Conservation (phyloP, 345 rosid genomes). For the Psidium friedrichsthalianum region DNA sequence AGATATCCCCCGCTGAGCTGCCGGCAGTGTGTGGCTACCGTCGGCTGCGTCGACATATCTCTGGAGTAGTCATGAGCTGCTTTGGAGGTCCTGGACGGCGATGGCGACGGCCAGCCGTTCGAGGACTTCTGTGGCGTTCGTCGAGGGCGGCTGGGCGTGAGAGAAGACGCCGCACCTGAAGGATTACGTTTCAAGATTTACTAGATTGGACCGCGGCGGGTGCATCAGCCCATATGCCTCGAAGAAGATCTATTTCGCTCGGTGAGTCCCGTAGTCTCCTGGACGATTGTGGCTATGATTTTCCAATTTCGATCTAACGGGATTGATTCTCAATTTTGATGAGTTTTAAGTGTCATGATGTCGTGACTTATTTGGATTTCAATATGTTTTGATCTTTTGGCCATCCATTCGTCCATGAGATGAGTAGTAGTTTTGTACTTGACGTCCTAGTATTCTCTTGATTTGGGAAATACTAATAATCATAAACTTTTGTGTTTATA, state of each 20-base stretch:
- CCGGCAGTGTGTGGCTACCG: constrained; percentile 21
- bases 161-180: constrained; percentile 35
- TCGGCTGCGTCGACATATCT: constrained; percentile 25
- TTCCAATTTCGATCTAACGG: constrained; percentile 36
- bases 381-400: neutral
- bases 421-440: neutral
- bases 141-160: constrained; percentile 35
- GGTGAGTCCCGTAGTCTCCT: constrained; percentile 36
- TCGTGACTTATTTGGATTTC: neutral
- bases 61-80: constrained; percentile 16
- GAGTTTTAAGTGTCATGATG: constrained; percentile 71
- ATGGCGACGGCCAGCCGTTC: constrained; percentile 34
- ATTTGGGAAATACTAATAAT: no score
- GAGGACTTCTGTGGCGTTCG: constrained; percentile 40
- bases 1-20: constrained; percentile 35
- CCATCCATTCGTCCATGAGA: neutral
- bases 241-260: constrained; percentile 36
- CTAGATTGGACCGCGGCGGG: constrained; percentile 26
- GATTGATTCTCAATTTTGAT: constrained; percentile 50
- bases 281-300: constrained; percentile 54
- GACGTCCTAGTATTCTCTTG: neutral
- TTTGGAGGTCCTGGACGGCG: constrained; percentile 7
- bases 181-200: constrained; percentile 52
- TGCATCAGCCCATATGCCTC: constrained; percentile 44
- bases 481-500: no score